Evolutionary conservation across 129 eudicot species (phyloP).

Genomic region (Helichrysum umbraculigerum): DNA sequence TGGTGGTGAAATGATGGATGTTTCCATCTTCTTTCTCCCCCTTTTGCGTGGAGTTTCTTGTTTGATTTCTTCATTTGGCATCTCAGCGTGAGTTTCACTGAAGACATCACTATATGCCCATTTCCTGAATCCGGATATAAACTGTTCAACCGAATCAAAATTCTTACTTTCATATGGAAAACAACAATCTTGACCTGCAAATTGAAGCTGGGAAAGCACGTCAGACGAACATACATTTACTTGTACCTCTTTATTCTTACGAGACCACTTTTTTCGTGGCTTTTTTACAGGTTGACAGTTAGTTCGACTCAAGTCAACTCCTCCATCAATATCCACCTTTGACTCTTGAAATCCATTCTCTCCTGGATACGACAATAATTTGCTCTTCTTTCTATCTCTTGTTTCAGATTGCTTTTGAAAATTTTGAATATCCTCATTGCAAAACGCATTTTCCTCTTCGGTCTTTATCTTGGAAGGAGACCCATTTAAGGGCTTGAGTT

Average conservation of each 20-base stretch:
- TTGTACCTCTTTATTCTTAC: conserved; percentile 31
- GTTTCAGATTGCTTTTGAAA: conserved; percentile 37
- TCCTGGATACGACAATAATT: conserved; percentile 56
- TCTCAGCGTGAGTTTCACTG: conserved; percentile 15
- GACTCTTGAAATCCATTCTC: conserved; percentile 25
- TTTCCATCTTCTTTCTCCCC: conserved; percentile 35
- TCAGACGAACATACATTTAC: conserved; percentile 42
- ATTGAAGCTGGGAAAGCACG: conserved; percentile 46
- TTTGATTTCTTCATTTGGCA: conserved; percentile 8
- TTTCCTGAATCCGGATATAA: conserved; percentile 44
- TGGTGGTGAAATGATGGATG: conserved; percentile 10
- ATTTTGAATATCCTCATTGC: conserved; percentile 22
- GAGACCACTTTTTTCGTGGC: conserved; percentile 34
- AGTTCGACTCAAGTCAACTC: conserved; percentile 17
- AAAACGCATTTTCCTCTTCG: conserved; percentile 25
- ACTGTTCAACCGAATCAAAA: conserved; percentile 39
- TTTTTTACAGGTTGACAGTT: conserved; percentile 28
- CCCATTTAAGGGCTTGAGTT: conserved; percentile 38
- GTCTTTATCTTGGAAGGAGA: conserved; percentile 28
- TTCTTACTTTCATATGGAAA: conserved; percentile 31
- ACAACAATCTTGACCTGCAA: conserved; percentile 48
- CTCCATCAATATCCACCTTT: conserved; percentile 8
- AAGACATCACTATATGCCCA: conserved; percentile 33
- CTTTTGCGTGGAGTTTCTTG: conserved; percentile 35
- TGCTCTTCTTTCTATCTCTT: conserved; percentile 73